Conservation (phyloP, 2,329 filamentous ascomycete genomes). For the Nothomitra cinnamomea region DNA sequence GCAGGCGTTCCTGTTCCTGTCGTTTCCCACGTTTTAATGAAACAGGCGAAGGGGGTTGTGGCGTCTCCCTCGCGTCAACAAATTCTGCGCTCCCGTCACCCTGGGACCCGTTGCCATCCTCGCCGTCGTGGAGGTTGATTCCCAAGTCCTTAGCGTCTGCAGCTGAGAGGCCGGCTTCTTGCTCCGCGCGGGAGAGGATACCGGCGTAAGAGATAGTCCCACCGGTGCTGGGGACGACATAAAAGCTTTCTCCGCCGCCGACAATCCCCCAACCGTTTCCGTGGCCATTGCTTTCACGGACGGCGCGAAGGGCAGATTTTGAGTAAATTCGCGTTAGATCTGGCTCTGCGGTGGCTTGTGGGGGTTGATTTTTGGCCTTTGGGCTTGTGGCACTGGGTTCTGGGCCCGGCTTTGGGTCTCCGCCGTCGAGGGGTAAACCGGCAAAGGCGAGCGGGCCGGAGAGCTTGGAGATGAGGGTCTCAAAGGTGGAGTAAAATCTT, state of each 20-base stretch:
- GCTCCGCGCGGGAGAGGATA: slow-evolving; percentile 46
- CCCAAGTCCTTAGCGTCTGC: not conserved
- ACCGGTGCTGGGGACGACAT: slow-evolving; percentile 81
- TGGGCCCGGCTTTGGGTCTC: slow-evolving; percentile 23
- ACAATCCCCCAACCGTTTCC: slow-evolving; percentile 36
- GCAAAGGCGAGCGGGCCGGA: slow-evolving; percentile 87
- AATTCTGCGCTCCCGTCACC: slow-evolving; percentile 49
- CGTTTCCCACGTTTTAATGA: slow-evolving; percentile 25
- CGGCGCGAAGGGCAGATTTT: slow-evolving; percentile 62
- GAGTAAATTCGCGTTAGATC: slow-evolving; percentile 77
- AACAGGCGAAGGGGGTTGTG: slow-evolving; percentile 28
- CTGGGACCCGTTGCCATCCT: not conserved
- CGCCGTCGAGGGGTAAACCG: slow-evolving; percentile 57
- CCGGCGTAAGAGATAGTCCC: slow-evolving; percentile 87
- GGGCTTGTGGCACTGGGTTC: not conserved
- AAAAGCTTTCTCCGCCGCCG: slow-evolving; percentile 59
- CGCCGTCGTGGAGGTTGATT: not conserved
- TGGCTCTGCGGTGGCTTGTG: slow-evolving; percentile 34
- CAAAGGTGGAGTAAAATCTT: slow-evolving; percentile 83
- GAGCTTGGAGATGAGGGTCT: slow-evolving; percentile 70
- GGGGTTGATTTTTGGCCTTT: not conserved
- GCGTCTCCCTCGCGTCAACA: slow-evolving; percentile 66
- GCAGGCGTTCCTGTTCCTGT: slow-evolving; percentile 22
- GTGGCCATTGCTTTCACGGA: slow-evolving; percentile 46
- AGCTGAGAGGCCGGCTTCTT: slow-evolving; percentile 13